phyloP scores from a whole-genome alignment of 805 yeast species.

The Brettanomyces nanus region DNA sequence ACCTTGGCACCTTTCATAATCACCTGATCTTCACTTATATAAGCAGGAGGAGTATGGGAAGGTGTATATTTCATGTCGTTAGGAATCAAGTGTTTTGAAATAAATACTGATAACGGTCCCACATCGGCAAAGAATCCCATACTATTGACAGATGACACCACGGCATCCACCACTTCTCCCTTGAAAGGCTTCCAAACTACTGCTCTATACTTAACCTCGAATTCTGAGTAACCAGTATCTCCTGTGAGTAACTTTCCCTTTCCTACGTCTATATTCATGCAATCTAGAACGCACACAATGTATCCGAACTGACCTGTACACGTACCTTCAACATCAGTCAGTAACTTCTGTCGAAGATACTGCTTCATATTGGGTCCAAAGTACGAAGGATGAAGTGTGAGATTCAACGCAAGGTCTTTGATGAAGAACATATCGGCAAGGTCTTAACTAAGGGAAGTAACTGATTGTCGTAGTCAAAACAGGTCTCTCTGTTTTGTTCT shows the following conservation, averaged over 20 bases:
- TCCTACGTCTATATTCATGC: conserved; percentile 91
- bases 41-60: conserved; percentile 97
- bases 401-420: conserved; percentile 84
- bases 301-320: conserved; percentile 99
- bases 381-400: conserved; percentile 94
- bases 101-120: conserved; percentile 92
- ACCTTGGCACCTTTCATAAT: conserved; percentile 92
- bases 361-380: conserved; percentile 98
- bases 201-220: conserved; percentile 91
- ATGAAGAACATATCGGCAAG: conserved; percentile 25
- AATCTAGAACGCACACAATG: conserved; percentile 90
- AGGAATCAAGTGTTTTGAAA: conserved; percentile 90
- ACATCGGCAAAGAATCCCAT: conserved; percentile 98
- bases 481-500: no score
- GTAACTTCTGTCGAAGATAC: conserved; percentile 76
- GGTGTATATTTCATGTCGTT: conserved; percentile 91
- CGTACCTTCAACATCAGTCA: conserved; percentile 96
- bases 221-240: conserved; percentile 89
- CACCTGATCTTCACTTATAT: conserved; percentile 88
- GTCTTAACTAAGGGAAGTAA: neutral
- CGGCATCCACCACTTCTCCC: conserved; percentile 97
- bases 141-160: conserved; percentile 86
- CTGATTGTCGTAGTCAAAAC: no score
- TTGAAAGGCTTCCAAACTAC: conserved; percentile 98
- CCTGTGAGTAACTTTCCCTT: conserved; percentile 82